Percentiles rank a stretch among this genome's conserved stretches.
These are phyloP conservation scores for Carex sylvatica DNA, from an alignment of 202 grass and related monocot genomes.

Conservation along the genomic window DNA sequence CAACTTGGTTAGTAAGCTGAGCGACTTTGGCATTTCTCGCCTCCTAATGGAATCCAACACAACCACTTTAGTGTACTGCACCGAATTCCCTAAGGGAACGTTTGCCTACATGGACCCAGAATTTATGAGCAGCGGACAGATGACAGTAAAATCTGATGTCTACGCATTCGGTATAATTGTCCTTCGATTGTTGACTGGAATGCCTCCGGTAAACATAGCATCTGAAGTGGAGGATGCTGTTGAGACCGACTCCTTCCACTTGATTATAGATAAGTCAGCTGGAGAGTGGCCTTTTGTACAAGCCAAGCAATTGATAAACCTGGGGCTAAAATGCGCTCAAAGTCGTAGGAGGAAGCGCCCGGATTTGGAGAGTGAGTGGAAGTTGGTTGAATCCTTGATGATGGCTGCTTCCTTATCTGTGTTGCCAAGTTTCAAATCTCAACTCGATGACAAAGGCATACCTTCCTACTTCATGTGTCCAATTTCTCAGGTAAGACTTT, in stretches of 20 bases:
- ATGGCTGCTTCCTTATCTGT: too few species aligned
- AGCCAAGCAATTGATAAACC: constrained; percentile 40
- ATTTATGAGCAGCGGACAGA: constrained; percentile 42
- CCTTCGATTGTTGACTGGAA: constrained; percentile 51
- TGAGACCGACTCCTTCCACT: constrained; percentile 22
- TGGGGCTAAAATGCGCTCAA: constrained; percentile 45
- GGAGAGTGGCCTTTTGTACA: constrained; percentile 56
- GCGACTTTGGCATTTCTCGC: constrained; percentile 53
- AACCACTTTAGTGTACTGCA: constrained; percentile 31
- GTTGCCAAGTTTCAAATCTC: too few species aligned
- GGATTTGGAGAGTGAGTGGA: constrained; percentile 25
- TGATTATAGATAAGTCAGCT: constrained; percentile 42
- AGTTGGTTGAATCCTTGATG: too few species aligned
- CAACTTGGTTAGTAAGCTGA: constrained; percentile 46
- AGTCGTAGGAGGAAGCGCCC: constrained; percentile 45
- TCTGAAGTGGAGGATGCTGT: constrained; percentile 35
- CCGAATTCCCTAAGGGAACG: constrained; percentile 37
- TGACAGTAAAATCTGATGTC: constrained; percentile 51
- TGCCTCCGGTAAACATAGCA: constrained; percentile 28
- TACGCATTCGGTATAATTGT: constrained; percentile 58
- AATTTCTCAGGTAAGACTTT: constrained; percentile 37
- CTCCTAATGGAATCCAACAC: constrained; percentile 33
- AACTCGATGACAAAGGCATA: too few species aligned
- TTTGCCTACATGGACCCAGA: constrained; percentile 60
- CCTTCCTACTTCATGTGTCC: constrained; percentile 28